Percentiles rank a stretch among this genome's conserved stretches.
Evolutionary conservation across 2,329 filamentous ascomycete genomes (phyloP).

Genomic region (Clonostachys byssicola): DNA sequence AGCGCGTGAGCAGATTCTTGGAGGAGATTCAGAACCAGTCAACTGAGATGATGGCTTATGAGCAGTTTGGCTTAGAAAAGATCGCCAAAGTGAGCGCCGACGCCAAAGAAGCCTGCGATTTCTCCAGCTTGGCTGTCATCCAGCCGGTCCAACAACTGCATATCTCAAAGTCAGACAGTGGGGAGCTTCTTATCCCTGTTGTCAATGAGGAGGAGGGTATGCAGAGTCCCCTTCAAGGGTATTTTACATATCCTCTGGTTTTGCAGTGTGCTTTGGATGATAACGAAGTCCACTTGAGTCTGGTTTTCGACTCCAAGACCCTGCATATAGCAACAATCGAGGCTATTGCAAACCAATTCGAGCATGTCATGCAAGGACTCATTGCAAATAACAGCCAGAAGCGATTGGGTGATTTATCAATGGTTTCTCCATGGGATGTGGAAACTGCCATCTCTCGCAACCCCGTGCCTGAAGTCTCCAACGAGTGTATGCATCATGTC

Average conservation of each 20-base stretch:
- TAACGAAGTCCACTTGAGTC: neutral
- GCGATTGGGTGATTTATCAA: neutral
- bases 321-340: conserved; percentile 3
- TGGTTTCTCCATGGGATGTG: conserved; percentile 2
- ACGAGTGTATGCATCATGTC: conserved; percentile 8
- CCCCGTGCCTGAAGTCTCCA: neutral
- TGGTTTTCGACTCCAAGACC: conserved; percentile 1
- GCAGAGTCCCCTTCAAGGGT: conserved; percentile 12
- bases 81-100: conserved; percentile 6
- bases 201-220: neutral
- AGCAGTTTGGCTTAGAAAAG: conserved; percentile 11
- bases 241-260: conserved; percentile 3
- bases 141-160: neutral
- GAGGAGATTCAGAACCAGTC: conserved; percentile 2
- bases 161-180: neutral
- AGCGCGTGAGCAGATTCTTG: neutral
- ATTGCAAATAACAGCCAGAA: conserved; percentile 1
- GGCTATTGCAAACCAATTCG: conserved; percentile 6
- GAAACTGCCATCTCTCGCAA: conserved; percentile 1
- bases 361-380: conserved; percentile 4
- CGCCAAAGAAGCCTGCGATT: conserved; percentile 4
- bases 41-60: conserved; percentile 5
- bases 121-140: conserved; percentile 1
- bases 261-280: neutral
- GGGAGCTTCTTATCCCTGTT: conserved; percentile 13